phyloP scores from a whole-genome alignment of 202 grass and related monocot genomes.

The Bolboschoenoplectus hybrid region DNA sequence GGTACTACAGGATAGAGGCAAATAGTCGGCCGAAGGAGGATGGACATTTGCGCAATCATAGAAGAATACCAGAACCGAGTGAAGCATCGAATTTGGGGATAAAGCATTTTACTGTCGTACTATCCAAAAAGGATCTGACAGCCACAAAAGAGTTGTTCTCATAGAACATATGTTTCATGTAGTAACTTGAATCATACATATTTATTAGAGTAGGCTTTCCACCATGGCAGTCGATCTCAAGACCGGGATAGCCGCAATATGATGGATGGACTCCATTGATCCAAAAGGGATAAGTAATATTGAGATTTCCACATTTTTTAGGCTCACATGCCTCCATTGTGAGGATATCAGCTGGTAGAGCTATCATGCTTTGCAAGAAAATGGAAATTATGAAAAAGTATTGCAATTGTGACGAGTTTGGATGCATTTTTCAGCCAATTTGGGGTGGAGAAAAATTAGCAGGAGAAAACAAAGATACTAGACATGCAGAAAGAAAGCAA shows the following conservation, averaged over 20 bases:
- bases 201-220: slow-evolving; percentile 35
- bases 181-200: slow-evolving; percentile 37
- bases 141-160: slow-evolving; percentile 46
- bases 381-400: not conserved
- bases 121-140: slow-evolving; percentile 16
- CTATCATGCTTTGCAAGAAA: slow-evolving; percentile 9
- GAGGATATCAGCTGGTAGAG: not conserved
- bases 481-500: not conserved
- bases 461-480: not conserved
- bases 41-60: slow-evolving; percentile 34
- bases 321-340: slow-evolving; percentile 41
- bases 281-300: slow-evolving; percentile 60
- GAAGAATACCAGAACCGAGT: slow-evolving; percentile 34
- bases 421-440: not conserved
- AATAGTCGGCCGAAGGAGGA: not conserved
- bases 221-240: slow-evolving; percentile 38
- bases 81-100: slow-evolving; percentile 45
- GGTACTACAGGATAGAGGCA: not conserved
- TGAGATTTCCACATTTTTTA: slow-evolving; percentile 49
- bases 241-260: slow-evolving; percentile 46
- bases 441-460: not conserved
- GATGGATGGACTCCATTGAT: slow-evolving; percentile 32
- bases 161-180: slow-evolving; percentile 52
- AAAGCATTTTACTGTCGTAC: not conserved
- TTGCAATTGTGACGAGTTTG: not conserved